These are phyloP conservation scores for Claviceps paspali DNA, from an alignment of 2,329 filamentous ascomycete species.

Conservation along the genomic window DNA sequence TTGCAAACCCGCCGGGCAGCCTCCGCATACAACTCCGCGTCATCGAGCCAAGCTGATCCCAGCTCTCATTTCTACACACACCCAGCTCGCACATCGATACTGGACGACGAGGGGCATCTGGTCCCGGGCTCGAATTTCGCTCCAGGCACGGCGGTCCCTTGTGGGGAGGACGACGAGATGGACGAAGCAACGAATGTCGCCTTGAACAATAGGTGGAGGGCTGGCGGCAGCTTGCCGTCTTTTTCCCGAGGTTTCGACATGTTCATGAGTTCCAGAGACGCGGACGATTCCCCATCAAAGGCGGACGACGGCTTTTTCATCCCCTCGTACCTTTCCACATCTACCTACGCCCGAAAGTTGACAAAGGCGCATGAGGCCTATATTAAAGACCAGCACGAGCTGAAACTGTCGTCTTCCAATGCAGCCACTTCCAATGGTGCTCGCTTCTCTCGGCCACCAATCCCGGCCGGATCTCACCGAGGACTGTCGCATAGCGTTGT, in stretches of 20 bases:
- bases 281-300: slow-evolving; percentile 10
- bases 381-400: slow-evolving; percentile 34
- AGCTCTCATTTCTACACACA: slow-evolving; percentile 31
- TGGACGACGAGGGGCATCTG: slow-evolving; percentile 30
- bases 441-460: slow-evolving; percentile 25
- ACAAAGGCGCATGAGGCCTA: slow-evolving; percentile 54
- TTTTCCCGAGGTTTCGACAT: slow-evolving; percentile 39
- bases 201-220: slow-evolving; percentile 11
- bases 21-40: slow-evolving; percentile 14
- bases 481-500: slow-evolving; percentile 75
- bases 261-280: slow-evolving; percentile 23
- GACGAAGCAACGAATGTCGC: slow-evolving; percentile 19
- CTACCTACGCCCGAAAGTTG: slow-evolving; percentile 62
- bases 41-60: slow-evolving; percentile 15
- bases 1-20: slow-evolving; percentile 6
- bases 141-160: slow-evolving; percentile 2
- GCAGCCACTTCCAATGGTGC: slow-evolving; percentile 38
- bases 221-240: slow-evolving; percentile 20
- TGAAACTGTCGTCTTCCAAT: slow-evolving; percentile 6
- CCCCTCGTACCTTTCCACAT: slow-evolving; percentile 69
- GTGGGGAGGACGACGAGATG: slow-evolving; percentile 12
- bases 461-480: slow-evolving; percentile 42
- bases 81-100: slow-evolving; percentile 24
- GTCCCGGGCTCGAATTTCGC: slow-evolving; percentile 7
- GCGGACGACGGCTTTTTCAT: slow-evolving; percentile 48